Evolutionary conservation across 2,329 filamentous ascomycete genomes (phyloP).

Genomic region (Phialocephala subalpina): DNA sequence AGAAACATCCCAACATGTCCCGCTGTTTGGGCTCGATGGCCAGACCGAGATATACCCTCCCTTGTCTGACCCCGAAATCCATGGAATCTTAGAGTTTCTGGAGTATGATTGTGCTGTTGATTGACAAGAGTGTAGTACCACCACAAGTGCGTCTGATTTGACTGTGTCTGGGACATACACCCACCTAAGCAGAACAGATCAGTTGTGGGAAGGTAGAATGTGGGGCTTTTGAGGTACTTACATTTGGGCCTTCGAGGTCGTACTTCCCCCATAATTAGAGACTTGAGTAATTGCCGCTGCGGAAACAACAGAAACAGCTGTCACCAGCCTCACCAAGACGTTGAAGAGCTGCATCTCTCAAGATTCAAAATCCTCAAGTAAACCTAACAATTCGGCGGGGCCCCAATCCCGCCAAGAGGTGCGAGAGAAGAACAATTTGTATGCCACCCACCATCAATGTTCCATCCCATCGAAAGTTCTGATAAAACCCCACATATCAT

Average conservation of each 20-base stretch:
- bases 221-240: conserved; percentile 7
- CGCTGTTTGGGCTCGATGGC: conserved; percentile 59
- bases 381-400: background rate
- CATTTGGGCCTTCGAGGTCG: conserved; percentile 34
- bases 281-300: conserved; percentile 29
- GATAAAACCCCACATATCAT: background rate
- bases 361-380: background rate
- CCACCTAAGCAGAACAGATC: conserved; percentile 22
- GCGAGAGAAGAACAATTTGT: conserved; percentile 14
- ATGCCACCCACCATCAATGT: background rate
- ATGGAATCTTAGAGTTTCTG: conserved; percentile 47
- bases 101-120: conserved; percentile 51
- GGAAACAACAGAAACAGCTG: conserved; percentile 11
- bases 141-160: conserved; percentile 32
- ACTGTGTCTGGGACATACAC: conserved; percentile 36
- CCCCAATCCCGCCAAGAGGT: no score
- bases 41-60: conserved; percentile 68
- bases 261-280: conserved; percentile 33
- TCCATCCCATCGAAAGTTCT: background rate
- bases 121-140: conserved; percentile 36
- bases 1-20: conserved; percentile 65
- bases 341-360: conserved; percentile 24
- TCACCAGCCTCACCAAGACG: conserved; percentile 4
- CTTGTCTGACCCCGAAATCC: conserved; percentile 58
- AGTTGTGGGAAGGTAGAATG: conserved; percentile 6